Conservation (phyloP, 1,139 yeast species). For the Meyerozyma athensensis region DNA sequence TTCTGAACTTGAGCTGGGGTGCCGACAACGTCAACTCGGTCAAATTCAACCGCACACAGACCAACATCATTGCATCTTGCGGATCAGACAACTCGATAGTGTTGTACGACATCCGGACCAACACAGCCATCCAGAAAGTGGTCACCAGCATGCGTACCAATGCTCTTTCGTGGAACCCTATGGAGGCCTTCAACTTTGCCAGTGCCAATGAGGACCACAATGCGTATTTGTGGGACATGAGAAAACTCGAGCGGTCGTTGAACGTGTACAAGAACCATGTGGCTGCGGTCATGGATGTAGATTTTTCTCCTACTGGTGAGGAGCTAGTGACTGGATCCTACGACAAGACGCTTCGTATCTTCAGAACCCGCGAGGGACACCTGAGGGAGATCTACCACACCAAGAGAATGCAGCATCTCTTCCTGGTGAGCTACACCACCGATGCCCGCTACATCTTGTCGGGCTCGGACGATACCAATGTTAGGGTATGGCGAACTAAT, state of each 20-base stretch:
- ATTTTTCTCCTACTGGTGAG: slow-evolving; percentile 95
- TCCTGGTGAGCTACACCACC: slow-evolving; percentile 77
- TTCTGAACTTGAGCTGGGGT: slow-evolving; percentile 87
- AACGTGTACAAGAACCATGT: slow-evolving; percentile 95
- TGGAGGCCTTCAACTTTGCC: slow-evolving; percentile 94
- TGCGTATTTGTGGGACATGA: slow-evolving; percentile 92
- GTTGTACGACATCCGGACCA: slow-evolving; percentile 87
- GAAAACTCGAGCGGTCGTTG: slow-evolving; percentile 72
- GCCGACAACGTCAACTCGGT: slow-evolving; percentile 85
- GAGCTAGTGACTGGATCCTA: slow-evolving; percentile 94
- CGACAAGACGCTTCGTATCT: slow-evolving; percentile 87
- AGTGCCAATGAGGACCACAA: slow-evolving; percentile 95
- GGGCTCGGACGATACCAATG: slow-evolving; percentile 95
- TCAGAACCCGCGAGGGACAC: slow-evolving; percentile 74
- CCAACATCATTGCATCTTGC: slow-evolving; percentile 82
- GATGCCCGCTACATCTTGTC: slow-evolving; percentile 82
- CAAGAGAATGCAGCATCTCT: slow-evolving; percentile 94
- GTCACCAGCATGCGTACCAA: slow-evolving; percentile 81
- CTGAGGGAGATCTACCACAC: slow-evolving; percentile 95
- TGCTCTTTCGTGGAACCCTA: slow-evolving; percentile 92
- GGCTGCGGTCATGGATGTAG: slow-evolving; percentile 91
- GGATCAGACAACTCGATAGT: slow-evolving; percentile 92
- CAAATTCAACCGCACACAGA: slow-evolving; percentile 85
- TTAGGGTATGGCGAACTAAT: slow-evolving; percentile 85
- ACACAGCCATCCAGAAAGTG: slow-evolving; percentile 87